Percentiles rank a stretch among this genome's conserved stretches.
phyloP scores from a whole-genome alignment of 305 asterid species.

The Fraxinus paxiana region DNA sequence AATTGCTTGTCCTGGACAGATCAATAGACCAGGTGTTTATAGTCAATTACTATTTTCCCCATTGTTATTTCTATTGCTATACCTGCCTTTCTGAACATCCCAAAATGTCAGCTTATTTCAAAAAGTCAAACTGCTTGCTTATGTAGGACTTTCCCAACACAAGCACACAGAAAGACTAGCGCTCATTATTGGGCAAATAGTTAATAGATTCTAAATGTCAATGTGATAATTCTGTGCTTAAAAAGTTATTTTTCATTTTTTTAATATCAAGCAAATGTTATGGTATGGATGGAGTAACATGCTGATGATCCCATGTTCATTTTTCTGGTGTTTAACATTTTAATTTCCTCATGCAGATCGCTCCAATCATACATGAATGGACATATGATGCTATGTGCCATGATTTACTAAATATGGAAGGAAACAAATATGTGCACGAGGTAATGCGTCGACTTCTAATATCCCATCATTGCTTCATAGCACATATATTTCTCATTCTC shows the following conservation, averaged over 20 bases:
- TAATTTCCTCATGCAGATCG: slow-evolving; percentile 48
- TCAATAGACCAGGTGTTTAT: slow-evolving; percentile 84
- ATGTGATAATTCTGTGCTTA: neutral
- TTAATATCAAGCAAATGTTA: neutral
- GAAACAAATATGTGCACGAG: slow-evolving; percentile 94
- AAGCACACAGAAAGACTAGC: neutral
- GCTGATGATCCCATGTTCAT: slow-evolving; percentile 3
- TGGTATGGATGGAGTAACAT: neutral
- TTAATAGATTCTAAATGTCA: neutral
- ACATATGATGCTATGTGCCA: slow-evolving; percentile 99
- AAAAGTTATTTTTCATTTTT: neutral
- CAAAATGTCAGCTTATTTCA: neutral
- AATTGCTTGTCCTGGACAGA: slow-evolving; percentile 91
- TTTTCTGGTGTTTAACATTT: slow-evolving; percentile 15
- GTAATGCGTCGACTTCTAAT: slow-evolving; percentile 35
- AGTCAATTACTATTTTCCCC: neutral
- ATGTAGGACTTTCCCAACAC: neutral
- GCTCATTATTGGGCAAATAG: neutral
- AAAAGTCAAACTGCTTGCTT: neutral
- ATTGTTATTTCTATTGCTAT: neutral
- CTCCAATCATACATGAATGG: slow-evolving; percentile 99
- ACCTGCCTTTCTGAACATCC: neutral
- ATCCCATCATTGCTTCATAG: slow-evolving; percentile 14
- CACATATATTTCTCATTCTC: slow-evolving; percentile 13
- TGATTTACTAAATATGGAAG: slow-evolving; percentile 91